phyloP scores from a whole-genome alignment of 176 grass and related monocot genomes.

The Hsuehochloa calcarea region DNA sequence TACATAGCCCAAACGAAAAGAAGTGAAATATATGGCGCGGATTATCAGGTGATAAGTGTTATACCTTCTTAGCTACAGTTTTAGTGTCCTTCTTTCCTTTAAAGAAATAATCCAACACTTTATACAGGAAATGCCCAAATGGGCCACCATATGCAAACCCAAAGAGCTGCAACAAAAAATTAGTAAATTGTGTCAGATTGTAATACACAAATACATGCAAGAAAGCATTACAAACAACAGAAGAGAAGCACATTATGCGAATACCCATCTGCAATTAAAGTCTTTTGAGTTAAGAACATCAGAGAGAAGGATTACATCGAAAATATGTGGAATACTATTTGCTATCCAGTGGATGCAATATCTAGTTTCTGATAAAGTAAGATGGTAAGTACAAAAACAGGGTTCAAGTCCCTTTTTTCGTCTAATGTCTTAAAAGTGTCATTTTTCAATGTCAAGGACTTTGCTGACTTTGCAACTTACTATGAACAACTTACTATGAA shows the following conservation, averaged over 20 bases:
- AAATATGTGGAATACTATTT: not conserved
- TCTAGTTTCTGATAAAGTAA: not conserved
- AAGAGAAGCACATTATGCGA: not conserved
- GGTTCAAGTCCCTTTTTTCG: not conserved
- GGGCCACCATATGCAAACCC: slow-evolving; percentile 86
- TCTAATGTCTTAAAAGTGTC: not conserved
- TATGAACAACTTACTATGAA: not conserved
- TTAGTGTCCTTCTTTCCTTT: slow-evolving; percentile 85
- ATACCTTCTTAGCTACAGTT: slow-evolving; percentile 94
- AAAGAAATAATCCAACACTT: slow-evolving; percentile 82
- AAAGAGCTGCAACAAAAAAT: slow-evolving; percentile 50
- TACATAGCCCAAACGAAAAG: not conserved
- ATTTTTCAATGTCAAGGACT: not conserved
- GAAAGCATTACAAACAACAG: slow-evolving; percentile 19
- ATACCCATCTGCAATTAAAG: not conserved
- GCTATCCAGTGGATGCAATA: not conserved
- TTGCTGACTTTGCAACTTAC: not conserved
- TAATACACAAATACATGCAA: not conserved
- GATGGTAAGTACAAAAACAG: not conserved
- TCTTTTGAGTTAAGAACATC: not conserved
- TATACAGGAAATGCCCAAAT: slow-evolving; percentile 82
- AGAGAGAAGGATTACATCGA: not conserved
- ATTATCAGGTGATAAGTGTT: not conserved
- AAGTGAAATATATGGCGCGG: not conserved
- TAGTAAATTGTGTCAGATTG: slow-evolving; percentile 1